These are phyloP conservation scores for Taiozyma sp. DNA, from an alignment of 1,139 yeast genomes.

Conservation along the genomic window DNA sequence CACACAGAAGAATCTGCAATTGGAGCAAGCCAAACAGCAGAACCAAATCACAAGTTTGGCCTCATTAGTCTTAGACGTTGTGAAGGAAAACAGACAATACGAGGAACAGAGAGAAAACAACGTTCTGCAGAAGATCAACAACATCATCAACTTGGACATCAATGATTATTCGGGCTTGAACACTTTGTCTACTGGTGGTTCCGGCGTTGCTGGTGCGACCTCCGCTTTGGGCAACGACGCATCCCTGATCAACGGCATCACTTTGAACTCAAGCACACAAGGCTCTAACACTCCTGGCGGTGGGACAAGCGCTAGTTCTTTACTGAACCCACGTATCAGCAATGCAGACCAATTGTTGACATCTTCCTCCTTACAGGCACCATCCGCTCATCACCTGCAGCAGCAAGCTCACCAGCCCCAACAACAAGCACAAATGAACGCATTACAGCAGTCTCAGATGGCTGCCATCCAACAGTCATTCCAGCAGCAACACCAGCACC, in stretches of 20 bases:
- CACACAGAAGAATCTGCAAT: constrained; percentile 19
- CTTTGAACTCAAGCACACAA: constrained; percentile 17
- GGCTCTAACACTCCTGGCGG: constrained; percentile 5
- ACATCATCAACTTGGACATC: constrained; percentile 17
- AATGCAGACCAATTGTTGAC: constrained; percentile 15
- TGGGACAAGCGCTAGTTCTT: not conserved
- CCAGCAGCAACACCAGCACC: constrained; percentile 1
- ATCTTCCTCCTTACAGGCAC: constrained; percentile 11
- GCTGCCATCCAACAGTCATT: not conserved
- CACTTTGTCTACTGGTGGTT: constrained; percentile 2
- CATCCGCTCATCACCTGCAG: constrained; percentile 7
- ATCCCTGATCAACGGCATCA: constrained; percentile 14
- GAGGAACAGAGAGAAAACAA: constrained; percentile 21
- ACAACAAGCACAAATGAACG: not conserved
- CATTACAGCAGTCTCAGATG: not conserved
- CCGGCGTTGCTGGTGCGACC: not conserved
- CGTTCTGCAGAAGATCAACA: constrained; percentile 18
- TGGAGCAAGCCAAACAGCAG: constrained; percentile 21
- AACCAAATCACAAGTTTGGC: constrained; percentile 20
- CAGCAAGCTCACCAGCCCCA: constrained; percentile 3
- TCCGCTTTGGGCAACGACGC: constrained; percentile 4
- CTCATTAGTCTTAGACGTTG: constrained; percentile 17
- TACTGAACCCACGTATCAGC: constrained; percentile 7
- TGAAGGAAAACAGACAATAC: constrained; percentile 20
- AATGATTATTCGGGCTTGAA: constrained; percentile 15